Base-by-base conservation (phyloP, 164 flowering plant species). In the Platanus orientalis region DNA sequence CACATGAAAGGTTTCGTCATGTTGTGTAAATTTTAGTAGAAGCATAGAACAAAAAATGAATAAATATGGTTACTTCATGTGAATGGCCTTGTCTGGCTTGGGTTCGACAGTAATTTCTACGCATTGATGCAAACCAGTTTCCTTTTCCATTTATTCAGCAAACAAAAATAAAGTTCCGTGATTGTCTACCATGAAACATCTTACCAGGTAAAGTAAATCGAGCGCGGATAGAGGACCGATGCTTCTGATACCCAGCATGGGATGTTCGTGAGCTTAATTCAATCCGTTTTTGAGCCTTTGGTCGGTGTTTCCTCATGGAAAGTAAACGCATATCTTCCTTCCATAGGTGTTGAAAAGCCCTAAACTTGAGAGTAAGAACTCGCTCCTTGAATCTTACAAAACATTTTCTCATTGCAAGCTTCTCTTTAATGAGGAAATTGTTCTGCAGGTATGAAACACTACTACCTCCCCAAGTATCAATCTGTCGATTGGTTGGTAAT, bases 281-380 rank as follows among this genome's bases (percentile, higher is more conserved):
- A 50, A 65, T 70, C 67, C 84, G 85, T 65, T 83, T 92, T 26
- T 81, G 92, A 64, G 91, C 76, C 71, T 83, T 95, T 21, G 81
- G 64, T 21, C 86, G 80, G 39, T 69, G 62, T 66, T 81, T 95
- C 77, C 79, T 76, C 6, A 83, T 16, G 49, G 92, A 84, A 68
- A 81, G 85, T 64, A 81, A 54, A 0, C 80, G 84, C 83, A 81
- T 25, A 63, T 89, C 95, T 61, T 90, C 94, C 73, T 81, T 88
- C 97, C 98, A 95, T 29, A 83, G 54, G 60, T 86, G 83, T 54
- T 75, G 89, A 61, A 81, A 73, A 13, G 83, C 82, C 76, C 81
- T 81, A 74, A 73, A 92, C 70, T 92, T 92, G 14, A 95, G 80
- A 29, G 83, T 51, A 29, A 92, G 68, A 19, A 77, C 86, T 63